phyloP scores from a whole-genome alignment of 1,139 yeast genomes.

The Sugiyamaella castrensis region DNA sequence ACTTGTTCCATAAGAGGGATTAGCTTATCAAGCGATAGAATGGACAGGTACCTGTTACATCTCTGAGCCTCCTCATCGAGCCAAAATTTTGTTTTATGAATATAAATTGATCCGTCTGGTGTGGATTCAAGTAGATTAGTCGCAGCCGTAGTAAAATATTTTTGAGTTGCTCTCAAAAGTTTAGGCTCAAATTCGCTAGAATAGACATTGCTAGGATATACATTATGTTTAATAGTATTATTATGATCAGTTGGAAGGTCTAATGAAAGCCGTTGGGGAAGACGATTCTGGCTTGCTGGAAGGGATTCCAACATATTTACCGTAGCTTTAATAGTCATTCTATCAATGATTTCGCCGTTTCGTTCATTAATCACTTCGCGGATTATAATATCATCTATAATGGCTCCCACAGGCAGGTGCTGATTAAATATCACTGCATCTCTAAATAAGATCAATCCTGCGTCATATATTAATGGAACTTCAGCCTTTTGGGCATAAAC shows the following conservation, averaged over 20 bases:
- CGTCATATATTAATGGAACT: conserved; percentile 66
- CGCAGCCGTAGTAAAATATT: conserved; percentile 53
- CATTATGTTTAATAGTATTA: no score
- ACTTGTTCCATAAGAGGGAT: conserved; percentile 57
- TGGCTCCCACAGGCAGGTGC: conserved; percentile 50
- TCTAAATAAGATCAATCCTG: conserved; percentile 63
- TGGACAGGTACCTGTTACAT: conserved; percentile 54
- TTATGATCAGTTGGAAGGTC: no score
- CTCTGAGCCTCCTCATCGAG: conserved; percentile 58
- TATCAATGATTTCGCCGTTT: conserved; percentile 58
- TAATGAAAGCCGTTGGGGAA: neutral
- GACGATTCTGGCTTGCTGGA: conserved; percentile 34
- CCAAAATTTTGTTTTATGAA: conserved; percentile 54
- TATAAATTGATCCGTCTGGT: conserved; percentile 52
- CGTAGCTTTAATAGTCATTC: conserved; percentile 56
- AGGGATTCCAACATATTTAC: conserved; percentile 70
- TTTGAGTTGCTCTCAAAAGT: conserved; percentile 53
- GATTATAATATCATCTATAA: conserved; percentile 50
- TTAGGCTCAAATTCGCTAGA: conserved; percentile 63
- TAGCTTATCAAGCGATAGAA: conserved; percentile 47
- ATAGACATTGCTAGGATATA: conserved; percentile 47
- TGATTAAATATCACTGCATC: conserved; percentile 44
- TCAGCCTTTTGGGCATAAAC: conserved; percentile 77
- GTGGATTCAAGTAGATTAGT: conserved; percentile 41
- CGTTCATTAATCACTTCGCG: conserved; percentile 60